Base-by-base conservation (phyloP, 2,329 filamentous ascomycete species). In the Colletotrichum camelliae region DNA sequence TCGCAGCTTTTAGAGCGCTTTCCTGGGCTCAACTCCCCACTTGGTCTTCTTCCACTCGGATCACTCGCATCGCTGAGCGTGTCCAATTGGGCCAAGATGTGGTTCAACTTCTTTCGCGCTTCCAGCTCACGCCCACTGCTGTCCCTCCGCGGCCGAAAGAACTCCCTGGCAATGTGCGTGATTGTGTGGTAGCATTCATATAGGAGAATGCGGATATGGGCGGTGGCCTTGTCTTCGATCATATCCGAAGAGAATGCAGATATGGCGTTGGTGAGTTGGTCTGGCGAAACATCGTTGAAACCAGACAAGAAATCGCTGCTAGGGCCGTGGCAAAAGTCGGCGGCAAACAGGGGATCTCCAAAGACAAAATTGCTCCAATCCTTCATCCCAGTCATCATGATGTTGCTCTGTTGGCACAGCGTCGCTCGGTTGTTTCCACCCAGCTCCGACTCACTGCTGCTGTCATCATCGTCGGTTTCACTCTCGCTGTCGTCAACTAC, bases 361-460 rank as follows among this genome's bases (percentile, higher is more conserved):
- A 93, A 93, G 13, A 92, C 78, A 58, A 89, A 88, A 74, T 88
- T 89, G 75, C 89, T 89, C 91, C 91, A 93, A 82, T 91, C 89
- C 37, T 86, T 85, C n/a, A 93, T 80, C 0, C 68, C 55, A 13
- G 57, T 67, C 55, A 68, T 75, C 64, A 62, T 52, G 48, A 74
- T 68, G 24, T 35, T 68, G 27, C 64, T 62, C 8, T 64, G 60
- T 13, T 9, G 18, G 18, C 55, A 39, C 16, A 58, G 18, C 8
- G 37, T 9, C 10, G 61, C 60, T 4, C 43, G 35, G 31, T 74
- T 16, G 15, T n/a, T 35, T 67, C 52, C 74, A 31, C 61, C 39
- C 18, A 68, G 74, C 37, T 66, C 77, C 24, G 71, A 58, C 4
- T 64, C 76, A 8, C 64, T 71, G 12, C 74, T 58, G 9, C 73